Base-by-base conservation (phyloP, 164 flowering plant species). In the Platanus orientalis region DNA sequence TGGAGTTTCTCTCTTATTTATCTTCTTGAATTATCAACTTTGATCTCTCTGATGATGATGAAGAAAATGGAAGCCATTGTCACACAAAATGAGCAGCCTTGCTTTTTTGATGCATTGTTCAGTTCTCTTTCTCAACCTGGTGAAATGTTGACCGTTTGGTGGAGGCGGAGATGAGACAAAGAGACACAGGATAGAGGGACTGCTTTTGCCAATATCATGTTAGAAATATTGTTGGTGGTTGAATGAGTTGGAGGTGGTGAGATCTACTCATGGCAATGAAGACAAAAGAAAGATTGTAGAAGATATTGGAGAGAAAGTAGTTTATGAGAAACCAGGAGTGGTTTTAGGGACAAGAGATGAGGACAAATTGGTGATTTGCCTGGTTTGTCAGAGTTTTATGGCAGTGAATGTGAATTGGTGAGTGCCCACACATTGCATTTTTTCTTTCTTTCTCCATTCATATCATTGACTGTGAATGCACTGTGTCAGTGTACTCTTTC, bases 121-220 rank as follows among this genome's bases (percentile, higher is more conserved):
- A 25, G 7, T 53, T 42, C 32, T 27, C 19, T 57, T 40, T 60
- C 55, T 48, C 63, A 78, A 81, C 68, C 80, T 73, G 61, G 65
- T 21, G 32, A 83, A 78, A 64, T 78, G 81, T 63, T 84, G 93
- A 86, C 89, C 88, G 14, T 87, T 87, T 63, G 62, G 57, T 26
- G 70, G 58, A 11, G 74, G 30, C 0, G 61, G 39, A 6, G 63
- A 58, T 23, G 72, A 45, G 14, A 32, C 27, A 14, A 32, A 50
- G 27, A 29, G 25, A 52, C 68, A 71, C 30, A 57, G 17, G 28
- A 53, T 68, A 0, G 58, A 62, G 20, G 45, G 62, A 1, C 34
- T 71, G 23, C 81, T 86, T 0, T 88, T 86, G 67, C 84, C 85
- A 25, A 75, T 86, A n/a, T 63, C 74, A 1, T 74, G 71, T 60